Percentiles rank a stretch among this genome's conserved stretches.
Conservation (phyloP, 495 filamentous ascomycete genomes). For the Daldinia vernicosa region DNA sequence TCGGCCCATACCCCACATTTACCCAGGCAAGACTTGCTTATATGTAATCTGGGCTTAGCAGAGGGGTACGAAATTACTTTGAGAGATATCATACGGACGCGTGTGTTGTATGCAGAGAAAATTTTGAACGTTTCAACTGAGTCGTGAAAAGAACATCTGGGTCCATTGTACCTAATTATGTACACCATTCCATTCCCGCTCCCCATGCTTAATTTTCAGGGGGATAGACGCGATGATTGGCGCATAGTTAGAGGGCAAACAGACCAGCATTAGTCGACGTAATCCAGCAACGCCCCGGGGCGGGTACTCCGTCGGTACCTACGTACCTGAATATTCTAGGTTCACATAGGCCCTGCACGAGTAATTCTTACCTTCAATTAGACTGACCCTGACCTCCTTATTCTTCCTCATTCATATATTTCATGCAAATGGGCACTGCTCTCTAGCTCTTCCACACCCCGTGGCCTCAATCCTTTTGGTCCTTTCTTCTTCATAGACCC, state of each 20-base stretch:
- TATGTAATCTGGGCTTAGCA: slow-evolving; percentile 14
- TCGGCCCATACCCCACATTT: slow-evolving; percentile 33
- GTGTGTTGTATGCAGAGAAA: neutral
- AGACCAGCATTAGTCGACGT: slow-evolving; percentile 34
- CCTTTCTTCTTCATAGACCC: slow-evolving; percentile 20
- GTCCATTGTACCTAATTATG: neutral
- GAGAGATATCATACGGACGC: slow-evolving; percentile 25
- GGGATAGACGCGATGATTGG: slow-evolving; percentile 29
- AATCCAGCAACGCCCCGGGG: slow-evolving; percentile 26
- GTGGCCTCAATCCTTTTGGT: slow-evolving; percentile 26
- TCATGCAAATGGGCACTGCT: slow-evolving; percentile 20
- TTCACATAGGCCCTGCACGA: neutral
- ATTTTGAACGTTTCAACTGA: neutral
- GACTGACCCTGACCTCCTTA: slow-evolving; percentile 28
- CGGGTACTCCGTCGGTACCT: slow-evolving; percentile 21
- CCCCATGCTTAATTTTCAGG: slow-evolving; percentile 26
- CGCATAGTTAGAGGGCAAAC: slow-evolving; percentile 24
- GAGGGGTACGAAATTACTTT: neutral
- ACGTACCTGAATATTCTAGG: slow-evolving; percentile 22
- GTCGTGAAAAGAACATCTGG: neutral
- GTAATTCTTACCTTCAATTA: slow-evolving; percentile 2
- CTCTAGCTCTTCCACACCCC: slow-evolving; percentile 1
- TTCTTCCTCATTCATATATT: slow-evolving; percentile 32
- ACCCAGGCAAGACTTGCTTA: slow-evolving; percentile 17
- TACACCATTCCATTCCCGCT: slow-evolving; percentile 4